phyloP scores from a whole-genome alignment of 2,329 filamentous ascomycete genomes.

The Trichoderma sp. region DNA sequence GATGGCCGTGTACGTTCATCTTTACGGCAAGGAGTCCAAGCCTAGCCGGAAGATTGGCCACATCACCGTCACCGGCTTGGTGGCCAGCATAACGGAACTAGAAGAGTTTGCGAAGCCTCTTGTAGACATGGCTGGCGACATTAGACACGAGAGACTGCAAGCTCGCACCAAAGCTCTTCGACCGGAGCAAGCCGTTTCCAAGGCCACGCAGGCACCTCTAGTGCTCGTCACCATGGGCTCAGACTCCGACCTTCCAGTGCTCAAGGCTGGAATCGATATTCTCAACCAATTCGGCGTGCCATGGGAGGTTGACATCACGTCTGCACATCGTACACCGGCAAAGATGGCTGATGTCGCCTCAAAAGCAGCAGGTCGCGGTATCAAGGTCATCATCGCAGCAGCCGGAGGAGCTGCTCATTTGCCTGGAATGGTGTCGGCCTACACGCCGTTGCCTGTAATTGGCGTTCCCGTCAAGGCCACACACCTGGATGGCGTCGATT shows the following conservation, averaged over 20 bases:
- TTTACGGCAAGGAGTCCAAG: constrained; percentile 88
- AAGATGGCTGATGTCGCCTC: constrained; percentile 67
- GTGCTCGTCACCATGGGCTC: constrained; percentile 83
- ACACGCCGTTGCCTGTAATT: constrained; percentile 70
- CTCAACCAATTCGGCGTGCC: constrained; percentile 69
- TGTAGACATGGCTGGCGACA: constrained; percentile 59
- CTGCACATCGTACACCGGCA: constrained; percentile 70
- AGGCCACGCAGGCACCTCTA: constrained; percentile 43
- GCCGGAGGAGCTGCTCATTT: constrained; percentile 71
- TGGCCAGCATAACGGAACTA: constrained; percentile 59
- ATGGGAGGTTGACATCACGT: constrained; percentile 71
- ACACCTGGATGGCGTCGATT: constrained; percentile 68
- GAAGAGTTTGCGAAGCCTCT: constrained; percentile 61
- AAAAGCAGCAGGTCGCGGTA: constrained; percentile 59
- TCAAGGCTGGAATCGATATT: constrained; percentile 63
- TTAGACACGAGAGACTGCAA: constrained; percentile 53
- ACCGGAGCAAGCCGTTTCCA: constrained; percentile 27
- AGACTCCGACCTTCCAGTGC: constrained; percentile 69
- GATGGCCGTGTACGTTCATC: constrained; percentile 63
- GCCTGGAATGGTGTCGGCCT: constrained; percentile 71
- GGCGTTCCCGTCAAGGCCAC: constrained; percentile 75
- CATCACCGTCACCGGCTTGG: constrained; percentile 73
- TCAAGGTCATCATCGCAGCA: constrained; percentile 72
- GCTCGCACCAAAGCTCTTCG: constrained; percentile 39
- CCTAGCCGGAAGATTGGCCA: constrained; percentile 94